These are phyloP conservation scores for Uncinocarpus reesii DNA, from an alignment of 2,329 filamentous ascomycete species.

Conservation along the genomic window DNA sequence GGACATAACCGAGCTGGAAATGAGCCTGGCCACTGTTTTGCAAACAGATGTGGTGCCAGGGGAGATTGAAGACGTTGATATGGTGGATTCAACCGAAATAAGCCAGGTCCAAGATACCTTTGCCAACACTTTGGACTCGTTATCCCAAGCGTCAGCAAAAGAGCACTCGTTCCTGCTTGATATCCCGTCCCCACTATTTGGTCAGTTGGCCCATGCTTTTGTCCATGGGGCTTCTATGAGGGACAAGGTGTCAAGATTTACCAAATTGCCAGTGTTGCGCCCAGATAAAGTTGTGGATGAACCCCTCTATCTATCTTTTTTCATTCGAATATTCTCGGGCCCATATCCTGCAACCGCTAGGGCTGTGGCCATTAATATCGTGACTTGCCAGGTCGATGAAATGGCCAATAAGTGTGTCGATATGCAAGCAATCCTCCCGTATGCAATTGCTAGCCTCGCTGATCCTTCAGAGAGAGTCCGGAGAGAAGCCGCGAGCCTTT, in stretches of 20 bases:
- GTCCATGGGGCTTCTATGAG: constrained; percentile 26
- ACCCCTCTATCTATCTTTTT: constrained; percentile 63
- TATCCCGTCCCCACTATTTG: constrained; percentile 28
- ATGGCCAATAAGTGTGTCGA: constrained; percentile 46
- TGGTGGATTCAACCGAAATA: constrained; percentile 34
- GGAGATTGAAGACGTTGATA: constrained; percentile 42
- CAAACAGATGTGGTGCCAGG: constrained; percentile 47
- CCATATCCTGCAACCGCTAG: constrained; percentile 59
- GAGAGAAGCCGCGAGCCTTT: constrained; percentile 59
- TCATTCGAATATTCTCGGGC: constrained; percentile 63
- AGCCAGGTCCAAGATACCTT: constrained; percentile 25
- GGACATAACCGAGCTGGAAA: constrained; percentile 64
- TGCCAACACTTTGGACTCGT: constrained; percentile 26
- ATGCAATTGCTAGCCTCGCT: constrained; percentile 61
- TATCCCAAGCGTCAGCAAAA: constrained; percentile 24
- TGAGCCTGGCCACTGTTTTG: constrained; percentile 61
- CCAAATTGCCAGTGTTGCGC: constrained; percentile 30
- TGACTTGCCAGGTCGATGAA: constrained; percentile 47
- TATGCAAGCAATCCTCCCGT: constrained; percentile 73
- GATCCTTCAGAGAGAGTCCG: constrained; percentile 69
- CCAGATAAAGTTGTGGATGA: constrained; percentile 43
- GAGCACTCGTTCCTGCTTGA: constrained; percentile 32
- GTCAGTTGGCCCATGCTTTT: constrained; percentile 32
- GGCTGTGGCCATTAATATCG: constrained; percentile 56
- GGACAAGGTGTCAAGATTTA: constrained; percentile 27